phyloP scores from a whole-genome alignment of 1,139 yeast species.

The Geotrichum phurueaensis region DNA sequence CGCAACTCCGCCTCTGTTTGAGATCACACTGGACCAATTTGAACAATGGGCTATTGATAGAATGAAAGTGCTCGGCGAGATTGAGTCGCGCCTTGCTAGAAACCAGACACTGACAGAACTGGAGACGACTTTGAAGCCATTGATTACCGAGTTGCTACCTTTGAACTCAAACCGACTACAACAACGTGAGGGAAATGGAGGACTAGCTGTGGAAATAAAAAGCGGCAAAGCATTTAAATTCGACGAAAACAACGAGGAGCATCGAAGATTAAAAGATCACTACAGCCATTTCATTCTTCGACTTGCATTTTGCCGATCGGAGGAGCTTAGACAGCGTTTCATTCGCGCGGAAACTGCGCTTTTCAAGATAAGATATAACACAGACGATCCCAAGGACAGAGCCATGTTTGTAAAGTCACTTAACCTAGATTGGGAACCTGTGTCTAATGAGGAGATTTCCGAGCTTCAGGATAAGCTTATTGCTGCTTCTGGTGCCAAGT shows the following conservation, averaged over 20 bases:
- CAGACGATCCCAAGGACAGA: conserved; percentile 65
- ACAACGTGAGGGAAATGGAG: conserved; percentile 19
- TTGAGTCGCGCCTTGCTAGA: conserved; percentile 68
- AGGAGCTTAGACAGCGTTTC: conserved; percentile 76
- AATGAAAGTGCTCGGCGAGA: conserved; percentile 71
- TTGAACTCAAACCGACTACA: conserved; percentile 36
- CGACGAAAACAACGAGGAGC: conserved; percentile 32
- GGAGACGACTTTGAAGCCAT: conserved; percentile 58
- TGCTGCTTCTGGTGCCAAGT: conserved; percentile 42
- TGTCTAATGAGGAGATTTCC: conserved; percentile 54
- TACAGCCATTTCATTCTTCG: conserved; percentile 85
- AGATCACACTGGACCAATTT: conserved; percentile 84
- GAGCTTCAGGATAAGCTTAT: conserved; percentile 47
- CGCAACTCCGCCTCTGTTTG: conserved; percentile 68
- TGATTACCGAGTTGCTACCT: conserved; percentile 61
- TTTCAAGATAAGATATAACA: conserved; percentile 65
- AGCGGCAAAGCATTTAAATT: conserved; percentile 10
- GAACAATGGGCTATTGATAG: conserved; percentile 96
- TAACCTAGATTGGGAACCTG: conserved; percentile 63
- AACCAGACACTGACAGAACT: conserved; percentile 60
- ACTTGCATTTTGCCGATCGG: conserved; percentile 81
- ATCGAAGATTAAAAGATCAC: conserved; percentile 79
- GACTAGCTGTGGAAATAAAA: conserved; percentile 18
- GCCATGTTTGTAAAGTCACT: conserved; percentile 54
- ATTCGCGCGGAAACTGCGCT: conserved; percentile 67